A percentile compares a stretch with the other conserved stretches of the same genome.
phyloP scores from a whole-genome alignment of 345 rosid genomes.

The Arabidopsis thaliana region TAIR10.1 NC_003075.7:14918001-14918500 shows the following conservation, averaged over 20 bases:
- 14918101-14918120: not conserved
- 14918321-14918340: conserved; percentile 35
- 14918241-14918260: no score
- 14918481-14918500: conserved; percentile 11
- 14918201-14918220: no score
- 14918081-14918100: not conserved
- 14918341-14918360: conserved; percentile 35
- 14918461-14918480: not conserved
- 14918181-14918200: not conserved
- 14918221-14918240: no score
- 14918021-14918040: not conserved
- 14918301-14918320: not conserved
- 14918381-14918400: conserved; percentile 26
- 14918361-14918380: conserved; percentile 37
- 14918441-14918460: conserved; percentile 3
- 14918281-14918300: not conserved
- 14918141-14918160: not conserved
- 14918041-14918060: not conserved
- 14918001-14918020: not conserved
- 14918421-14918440: not conserved
- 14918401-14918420: conserved; percentile 17
- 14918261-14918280: no score
- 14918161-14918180: not conserved
- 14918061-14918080: not conserved
- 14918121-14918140: not conserved